Base-by-base conservation (phyloP, 202 grass and related monocot genomes). In the Carex arenaria region DNA sequence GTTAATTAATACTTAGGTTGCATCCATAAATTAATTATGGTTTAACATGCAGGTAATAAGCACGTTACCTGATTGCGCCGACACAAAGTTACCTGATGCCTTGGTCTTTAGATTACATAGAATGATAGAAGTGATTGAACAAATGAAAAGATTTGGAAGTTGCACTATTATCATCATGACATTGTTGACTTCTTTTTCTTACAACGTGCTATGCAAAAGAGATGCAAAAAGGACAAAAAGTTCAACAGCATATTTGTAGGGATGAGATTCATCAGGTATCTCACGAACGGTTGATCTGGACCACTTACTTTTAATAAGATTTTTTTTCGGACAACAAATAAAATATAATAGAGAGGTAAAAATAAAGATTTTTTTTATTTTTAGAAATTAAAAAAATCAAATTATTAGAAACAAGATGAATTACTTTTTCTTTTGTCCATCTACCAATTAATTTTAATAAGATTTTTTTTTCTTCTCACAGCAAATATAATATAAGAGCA, bases 41-140 rank as follows among this genome's bases (percentile, higher is more conserved):
- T 26, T 75, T 54, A 54, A 75, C 71, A 75, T 75, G 70, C 3
- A 78, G 53, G 53, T 77, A 3, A 77, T 53, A 15, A 13, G 11
- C 72, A 77, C 5, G 26, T 59, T 77, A 38, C 31, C 15, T 38
- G 53, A 78, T 78, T 78, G 53, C 53, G 9, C 53, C 73, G 26
- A 78, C 73, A 78, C 19, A 57, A 59, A 78, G 73, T 78, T 38
- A 78, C 73, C 60, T 60, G 73, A n/a, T 38, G 7, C 30, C n/a
- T 38, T 60, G 30, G 73, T 14, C 34, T 59, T 59, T 78, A 59
- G 73, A 78, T 60, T 53, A 57, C 53, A n/a, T n/a, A n/a, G n/a
- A n/a, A n/a, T n/a, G n/a, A n/a, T n/a, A n/a, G n/a, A n/a, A n/a
- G n/a, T n/a, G n/a, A 78, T 78, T 1, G 26, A 32, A 34, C 2